Conservation (phyloP, 306 rosid genomes). For the Cercis canadensis region DNA sequence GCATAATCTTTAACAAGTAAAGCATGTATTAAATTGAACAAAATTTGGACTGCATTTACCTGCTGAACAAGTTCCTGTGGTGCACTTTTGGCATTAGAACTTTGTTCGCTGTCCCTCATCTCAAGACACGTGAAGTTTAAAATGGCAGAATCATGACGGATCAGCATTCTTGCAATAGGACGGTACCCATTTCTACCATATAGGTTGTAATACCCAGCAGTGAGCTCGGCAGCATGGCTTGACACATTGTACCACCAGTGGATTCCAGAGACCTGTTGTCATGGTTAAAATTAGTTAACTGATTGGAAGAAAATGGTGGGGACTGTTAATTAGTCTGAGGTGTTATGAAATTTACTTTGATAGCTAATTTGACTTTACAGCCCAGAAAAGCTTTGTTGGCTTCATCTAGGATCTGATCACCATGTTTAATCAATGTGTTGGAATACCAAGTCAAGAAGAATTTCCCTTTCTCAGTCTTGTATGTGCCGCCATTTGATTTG, state of each 20-base stretch:
- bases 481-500: conserved; percentile 75
- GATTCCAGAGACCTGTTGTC: conserved; percentile 80
- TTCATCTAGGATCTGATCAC: conserved; percentile 76
- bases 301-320: conserved; percentile 18
- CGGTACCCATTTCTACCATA: conserved; percentile 77
- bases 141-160: conserved; percentile 67
- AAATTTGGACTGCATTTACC: conserved; percentile 45
- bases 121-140: conserved; percentile 80
- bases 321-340: background rate
- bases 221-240: conserved; percentile 84
- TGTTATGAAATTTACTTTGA: conserved; percentile 62
- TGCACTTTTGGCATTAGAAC: conserved; percentile 56
- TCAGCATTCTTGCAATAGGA: conserved; percentile 72
- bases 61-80: conserved; percentile 85
- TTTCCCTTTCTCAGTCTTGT: conserved; percentile 72
- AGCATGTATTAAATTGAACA: background rate
- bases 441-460: conserved; percentile 94
- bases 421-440: conserved; percentile 69
- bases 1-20: background rate
- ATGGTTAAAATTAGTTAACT: conserved; percentile 23
- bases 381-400: conserved; percentile 77
- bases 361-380: conserved; percentile 66
- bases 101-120: conserved; percentile 79
- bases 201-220: conserved; percentile 82
- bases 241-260: conserved; percentile 84